Base-by-base conservation (phyloP, 2,329 filamentous ascomycete genomes). In the Calcarisporium arbuscula region DNA sequence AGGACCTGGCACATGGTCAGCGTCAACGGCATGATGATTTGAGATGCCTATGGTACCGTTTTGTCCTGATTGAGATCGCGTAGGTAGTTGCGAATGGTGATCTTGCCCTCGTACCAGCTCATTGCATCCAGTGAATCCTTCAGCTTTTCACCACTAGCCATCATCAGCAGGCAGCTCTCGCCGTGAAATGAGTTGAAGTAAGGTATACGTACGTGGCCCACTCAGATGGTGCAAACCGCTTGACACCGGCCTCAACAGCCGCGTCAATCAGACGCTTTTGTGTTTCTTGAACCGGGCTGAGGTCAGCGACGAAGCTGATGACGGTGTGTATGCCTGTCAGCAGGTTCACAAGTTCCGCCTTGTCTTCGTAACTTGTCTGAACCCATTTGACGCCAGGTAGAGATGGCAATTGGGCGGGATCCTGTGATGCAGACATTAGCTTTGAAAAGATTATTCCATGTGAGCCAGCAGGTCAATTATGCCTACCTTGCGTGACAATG, bases 211-310 rank as follows among this genome's bases (percentile, higher is more conserved):
- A 69, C 66, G 54, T 55, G 16, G 50, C 57, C 42, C 69, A 83
- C 43, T 84, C 80, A 22, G 72, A 74, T 1, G 77, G 74, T 10
- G 80, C 61, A 55, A 79, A 77, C 5, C 74, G 64, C 46, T 75
- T 68, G 6, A 82, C 74, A 2, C 74, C 73, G 4, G 74, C 76
- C 6, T 62, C 60, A 12, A 76, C 60, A 16, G 74, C 65, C 1
- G 76, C 77, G 27, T 79, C 68, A 20, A 80, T 67, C 34, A 80
- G 56, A 8, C 66, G 50, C 19, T 41, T 49, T 29, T 51, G 48
- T 4, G 68, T 52, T n/a, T 52, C 50, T 20, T 60, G 44, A 1
- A 47, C 43, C 5, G 47, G 46, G n/a, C n/a, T n/a, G n/a, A n/a
- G n/a, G 34, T 61, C 58, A 0, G 48, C 46, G 3, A 60, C 48